These are phyloP conservation scores for Curvularia verruculosa DNA, from an alignment of 2,329 filamentous ascomycete species.

Conservation along the genomic window DNA sequence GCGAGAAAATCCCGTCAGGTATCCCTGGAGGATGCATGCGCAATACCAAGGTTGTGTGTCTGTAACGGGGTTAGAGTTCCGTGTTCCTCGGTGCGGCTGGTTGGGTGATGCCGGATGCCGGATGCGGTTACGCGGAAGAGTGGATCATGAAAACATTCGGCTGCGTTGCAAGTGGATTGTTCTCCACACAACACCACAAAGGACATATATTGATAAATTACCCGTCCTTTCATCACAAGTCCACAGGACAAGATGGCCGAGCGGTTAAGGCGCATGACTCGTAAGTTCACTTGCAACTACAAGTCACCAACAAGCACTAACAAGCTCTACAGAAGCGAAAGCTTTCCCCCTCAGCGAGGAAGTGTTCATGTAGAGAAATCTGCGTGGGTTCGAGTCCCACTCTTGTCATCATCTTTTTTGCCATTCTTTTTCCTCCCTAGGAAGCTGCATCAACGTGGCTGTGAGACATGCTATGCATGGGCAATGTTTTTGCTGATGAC, in stretches of 20 bases:
- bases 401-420: background rate
- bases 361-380: conserved; percentile 6
- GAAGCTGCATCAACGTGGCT: background rate
- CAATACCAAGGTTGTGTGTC: background rate
- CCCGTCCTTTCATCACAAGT: background rate
- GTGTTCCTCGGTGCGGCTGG: no score
- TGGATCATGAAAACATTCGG: background rate
- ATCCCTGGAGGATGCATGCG: background rate
- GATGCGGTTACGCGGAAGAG: background rate
- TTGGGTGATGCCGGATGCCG: background rate
- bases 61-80: background rate
- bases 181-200: no score
- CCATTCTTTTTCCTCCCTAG: background rate
- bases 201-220: background rate
- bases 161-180: no score
- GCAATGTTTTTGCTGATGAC: background rate
- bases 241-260: background rate
- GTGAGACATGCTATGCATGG: no score
- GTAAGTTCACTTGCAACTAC: no score
- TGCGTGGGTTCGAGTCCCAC: conserved; percentile 1
- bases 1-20: background rate
- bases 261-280: conserved; percentile 4
- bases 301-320: no score
- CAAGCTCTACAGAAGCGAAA: background rate
- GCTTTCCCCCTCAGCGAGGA: background rate